phyloP scores from a whole-genome alignment of 306 rosid genomes.

The Sophora flavescens region DNA sequence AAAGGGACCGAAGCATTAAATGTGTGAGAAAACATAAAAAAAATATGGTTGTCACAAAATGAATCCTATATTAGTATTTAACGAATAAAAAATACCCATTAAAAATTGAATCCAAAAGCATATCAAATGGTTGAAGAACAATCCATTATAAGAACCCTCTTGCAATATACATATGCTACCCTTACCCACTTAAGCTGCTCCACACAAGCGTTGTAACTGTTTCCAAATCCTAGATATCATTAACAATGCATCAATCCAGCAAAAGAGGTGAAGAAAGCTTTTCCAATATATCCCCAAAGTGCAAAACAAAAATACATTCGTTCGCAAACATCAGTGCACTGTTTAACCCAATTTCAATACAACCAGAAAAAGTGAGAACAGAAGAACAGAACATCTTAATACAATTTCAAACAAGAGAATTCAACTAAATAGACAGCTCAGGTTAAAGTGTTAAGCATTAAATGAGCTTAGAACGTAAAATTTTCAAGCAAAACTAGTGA shows the following conservation, averaged over 20 bases:
- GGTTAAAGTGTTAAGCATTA: neutral
- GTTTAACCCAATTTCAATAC: neutral
- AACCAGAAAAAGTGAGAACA: neutral
- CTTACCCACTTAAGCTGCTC: slow-evolving; percentile 21
- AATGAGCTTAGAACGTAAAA: neutral
- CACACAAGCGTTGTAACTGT: neutral
- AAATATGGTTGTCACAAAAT: too few species aligned
- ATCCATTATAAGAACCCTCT: neutral
- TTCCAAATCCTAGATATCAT: neutral
- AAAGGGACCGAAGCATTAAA: neutral
- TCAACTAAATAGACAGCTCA: neutral
- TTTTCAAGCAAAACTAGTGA: neutral
- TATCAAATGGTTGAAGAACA: neutral
- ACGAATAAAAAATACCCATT: too few species aligned
- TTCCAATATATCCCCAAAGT: neutral
- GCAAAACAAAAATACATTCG: neutral
- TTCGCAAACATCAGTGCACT: neutral
- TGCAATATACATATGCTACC: neutral
- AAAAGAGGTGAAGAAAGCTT: neutral
- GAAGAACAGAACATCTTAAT: neutral
- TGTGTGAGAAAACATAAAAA: neutral
- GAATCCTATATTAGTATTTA: too few species aligned
- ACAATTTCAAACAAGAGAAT: slow-evolving; percentile 3
- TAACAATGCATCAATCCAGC: neutral
- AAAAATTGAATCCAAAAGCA: neutral